Evolutionary conservation across 179 eudicot genomes (phyloP), one percentile per base, ranked within the genome.

Genomic region (Drosera spatulata): DNA sequence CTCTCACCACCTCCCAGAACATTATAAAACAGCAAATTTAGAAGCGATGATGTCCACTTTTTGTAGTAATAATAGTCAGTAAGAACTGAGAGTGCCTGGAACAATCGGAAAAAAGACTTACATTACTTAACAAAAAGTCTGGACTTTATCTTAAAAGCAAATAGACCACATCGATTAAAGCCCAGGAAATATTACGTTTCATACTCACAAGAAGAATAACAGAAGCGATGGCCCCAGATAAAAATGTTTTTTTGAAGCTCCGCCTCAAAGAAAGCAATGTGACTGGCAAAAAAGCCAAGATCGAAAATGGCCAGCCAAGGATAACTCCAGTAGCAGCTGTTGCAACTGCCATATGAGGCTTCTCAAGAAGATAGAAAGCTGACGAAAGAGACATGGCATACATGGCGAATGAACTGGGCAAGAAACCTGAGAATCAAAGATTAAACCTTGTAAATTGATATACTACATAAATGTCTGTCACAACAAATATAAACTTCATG

Each of bases 371-470:
- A 75, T 73, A 81, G 61, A 93, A 61, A 11, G 96, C 99, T 39
- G 96, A 86, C 3, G 99, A 78, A 46, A 93, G 93, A 59, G 99
- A 88, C 66, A 93, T 82, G 46, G 84, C 85, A 78, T 93, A 89
- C 99, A 89, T 93, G 46, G 99, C 80, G 78, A 93, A 93, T 54
- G 99, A 86, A 71, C 99, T 93, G 22, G 99, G 99, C 76, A 93
- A 75, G 62, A 89, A 84, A 77, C 99, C 99, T 93, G 83, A 51
- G 64, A 58, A 54, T 44, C 48, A 3, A 54, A 22, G 12, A 40
- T 41, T 42, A n/a, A 43, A 43, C 5, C 2, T 43, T 43, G 45
- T 43, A 43, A 43, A 43, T 43, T 43, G 8, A 43, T 43, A 43
- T 43, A 7, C 45, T 4, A 43, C 45, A 43, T 43, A 1, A 43